These are phyloP conservation scores for Suillus subluteus DNA, from an alignment of 768 basidiomycete genomes.

Conservation along the genomic window DNA sequence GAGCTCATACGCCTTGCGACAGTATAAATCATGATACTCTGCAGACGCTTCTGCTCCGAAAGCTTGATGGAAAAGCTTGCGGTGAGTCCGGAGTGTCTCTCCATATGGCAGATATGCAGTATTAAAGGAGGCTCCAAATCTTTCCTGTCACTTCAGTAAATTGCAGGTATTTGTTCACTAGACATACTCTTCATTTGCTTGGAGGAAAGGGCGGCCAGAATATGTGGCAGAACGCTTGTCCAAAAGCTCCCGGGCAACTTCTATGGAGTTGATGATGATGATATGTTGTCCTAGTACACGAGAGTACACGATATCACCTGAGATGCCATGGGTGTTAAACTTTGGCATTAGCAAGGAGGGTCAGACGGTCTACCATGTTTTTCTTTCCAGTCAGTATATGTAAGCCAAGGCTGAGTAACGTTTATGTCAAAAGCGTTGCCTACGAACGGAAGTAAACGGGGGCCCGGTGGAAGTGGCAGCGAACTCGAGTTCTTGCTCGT, in stretches of 20 bases:
- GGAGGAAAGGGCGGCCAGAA: constrained; percentile 17
- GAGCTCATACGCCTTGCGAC: constrained; percentile 15
- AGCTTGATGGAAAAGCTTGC: constrained; percentile 24
- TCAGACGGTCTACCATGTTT: constrained; percentile 14
- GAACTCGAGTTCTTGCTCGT: neutral
- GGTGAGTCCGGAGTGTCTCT: constrained; percentile 22
- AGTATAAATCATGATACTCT: constrained; percentile 15
- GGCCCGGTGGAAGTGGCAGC: constrained; percentile 18
- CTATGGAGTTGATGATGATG: constrained; percentile 18
- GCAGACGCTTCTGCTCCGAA: constrained; percentile 16
- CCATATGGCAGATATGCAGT: constrained; percentile 25
- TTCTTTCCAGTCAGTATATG: constrained; percentile 19
- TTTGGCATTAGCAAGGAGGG: neutral
- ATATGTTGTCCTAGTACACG: constrained; percentile 15
- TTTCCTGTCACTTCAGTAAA: constrained; percentile 5
- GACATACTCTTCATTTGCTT: constrained; percentile 17
- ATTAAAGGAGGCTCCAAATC: constrained; percentile 23
- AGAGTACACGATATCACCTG: constrained; percentile 19
- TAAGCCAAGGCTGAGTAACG: constrained; percentile 15
- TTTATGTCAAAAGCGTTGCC: constrained; percentile 17
- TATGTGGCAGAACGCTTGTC: constrained; percentile 23
- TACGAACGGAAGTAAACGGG: constrained; percentile 17
- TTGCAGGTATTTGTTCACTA: neutral
- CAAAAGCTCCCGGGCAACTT: constrained; percentile 17
- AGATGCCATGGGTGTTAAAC: neutral